Evolutionary conservation across 1,139 yeast species (phyloP), one percentile per base, ranked within the genome.

Genomic region (Yamadazyma sp.): DNA sequence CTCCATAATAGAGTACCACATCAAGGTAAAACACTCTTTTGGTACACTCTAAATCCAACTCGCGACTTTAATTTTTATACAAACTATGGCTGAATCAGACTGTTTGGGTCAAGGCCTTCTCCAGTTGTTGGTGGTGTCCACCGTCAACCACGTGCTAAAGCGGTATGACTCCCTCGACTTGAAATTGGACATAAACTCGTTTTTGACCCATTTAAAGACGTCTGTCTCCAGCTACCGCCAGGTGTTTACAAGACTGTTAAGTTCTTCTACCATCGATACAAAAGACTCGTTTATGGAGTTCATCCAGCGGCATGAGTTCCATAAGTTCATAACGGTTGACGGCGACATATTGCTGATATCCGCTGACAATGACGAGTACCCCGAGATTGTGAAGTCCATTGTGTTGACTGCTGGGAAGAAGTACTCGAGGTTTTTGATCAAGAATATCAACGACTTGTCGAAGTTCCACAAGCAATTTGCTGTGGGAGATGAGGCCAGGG

Each of bases 71-170:
- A 24, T 29, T 6, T 18, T 10, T 9, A 12, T 12, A 4, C n/a
- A 17, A 31, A 24, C 13, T 25, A 45, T 48, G 51, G 31, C 38
- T 9, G 48, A 43, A n/a, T 27, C 38, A 13, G 49, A 45, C 31
- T 42, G 45, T 35, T 32, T 53, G 37, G 45, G 47, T 32, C 42
- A 46, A 22, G 61, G 59, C 14, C 46, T 61, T 15, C 47, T 48
- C 38, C 53, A 52, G 40, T 41, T 64, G 20, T 51, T 65, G 11
- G 51, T 65, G 6, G 65, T 64, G 11, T 53, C 71, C 6, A 52
- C 65, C 7, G 52, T 66, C 40, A 62, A 65, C 45, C 47, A 45
- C 26, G 37, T 53, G 4, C 48, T 63, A 29, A 50, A 52, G 33
- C 42, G 46, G 21, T 47, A 48, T 31, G 44, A 48, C 27, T 41